Evolutionary conservation across 192 early-diverging fungal genomes (phyloP).

Genomic region (Phycomyces nitens): DNA sequence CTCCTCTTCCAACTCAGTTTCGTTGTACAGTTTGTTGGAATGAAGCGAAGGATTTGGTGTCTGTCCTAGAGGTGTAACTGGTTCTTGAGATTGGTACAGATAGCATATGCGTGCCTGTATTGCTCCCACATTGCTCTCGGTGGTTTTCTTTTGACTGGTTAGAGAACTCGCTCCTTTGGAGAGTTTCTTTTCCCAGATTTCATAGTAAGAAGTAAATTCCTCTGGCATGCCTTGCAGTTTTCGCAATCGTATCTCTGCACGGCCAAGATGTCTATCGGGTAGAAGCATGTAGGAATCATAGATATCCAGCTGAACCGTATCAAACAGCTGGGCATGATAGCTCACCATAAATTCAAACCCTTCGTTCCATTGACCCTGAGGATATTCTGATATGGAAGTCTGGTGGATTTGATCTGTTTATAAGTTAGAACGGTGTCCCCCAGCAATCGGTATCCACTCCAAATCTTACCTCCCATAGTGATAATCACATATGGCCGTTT

Average conservation of each 20-base stretch:
- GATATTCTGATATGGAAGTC: slow-evolving; percentile 53
- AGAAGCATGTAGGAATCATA: slow-evolving; percentile 61
- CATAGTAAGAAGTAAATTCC: slow-evolving; percentile 69
- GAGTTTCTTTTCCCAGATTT: slow-evolving; percentile 72
- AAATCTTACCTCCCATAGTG: slow-evolving; percentile 51
- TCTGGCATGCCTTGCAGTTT: slow-evolving; percentile 61
- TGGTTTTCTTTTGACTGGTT: slow-evolving; percentile 26
- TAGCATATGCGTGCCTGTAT: slow-evolving; percentile 66
- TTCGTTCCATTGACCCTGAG: slow-evolving; percentile 67
- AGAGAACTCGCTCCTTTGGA: slow-evolving; percentile 59
- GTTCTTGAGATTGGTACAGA: slow-evolving; percentile 37
- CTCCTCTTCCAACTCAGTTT: not conserved
- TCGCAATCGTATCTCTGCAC: slow-evolving; percentile 61
- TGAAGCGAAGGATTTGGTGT: too few species aligned
- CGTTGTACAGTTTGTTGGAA: too few species aligned
- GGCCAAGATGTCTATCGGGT: slow-evolving; percentile 62
- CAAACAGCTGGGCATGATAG: slow-evolving; percentile 74
- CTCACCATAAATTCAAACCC: slow-evolving; percentile 66
- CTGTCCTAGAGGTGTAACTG: too few species aligned
- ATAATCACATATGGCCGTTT: slow-evolving; percentile 62
- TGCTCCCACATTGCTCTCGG: slow-evolving; percentile 59
- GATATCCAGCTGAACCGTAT: slow-evolving; percentile 64
- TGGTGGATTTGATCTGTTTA: slow-evolving; percentile 57
- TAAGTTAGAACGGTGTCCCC: not conserved
- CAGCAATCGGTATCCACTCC: not conserved